A percentile compares a stretch with the other conserved stretches of the same genome.
phyloP scores from a whole-genome alignment of 495 filamentous ascomycete genomes.

The Podospora comata region DNA sequence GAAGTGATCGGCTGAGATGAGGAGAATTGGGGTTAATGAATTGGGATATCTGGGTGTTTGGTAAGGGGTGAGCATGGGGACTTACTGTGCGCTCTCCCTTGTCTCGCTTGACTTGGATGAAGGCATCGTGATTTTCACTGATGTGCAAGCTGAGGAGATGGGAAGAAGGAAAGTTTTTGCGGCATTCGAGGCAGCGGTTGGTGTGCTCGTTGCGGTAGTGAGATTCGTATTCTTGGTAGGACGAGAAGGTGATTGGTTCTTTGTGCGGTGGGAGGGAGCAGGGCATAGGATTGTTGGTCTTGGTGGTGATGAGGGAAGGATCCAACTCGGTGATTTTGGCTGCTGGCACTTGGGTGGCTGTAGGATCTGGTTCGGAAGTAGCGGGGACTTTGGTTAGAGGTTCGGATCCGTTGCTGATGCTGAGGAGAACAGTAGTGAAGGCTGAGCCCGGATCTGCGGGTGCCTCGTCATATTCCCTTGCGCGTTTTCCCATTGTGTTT shows the following conservation, averaged over 20 bases:
- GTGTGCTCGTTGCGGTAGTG: conserved; percentile 80
- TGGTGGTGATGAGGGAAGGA: conserved; percentile 23
- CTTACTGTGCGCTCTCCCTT: conserved; percentile 83
- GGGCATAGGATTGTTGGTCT: conserved; percentile 52
- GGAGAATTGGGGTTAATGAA: not conserved
- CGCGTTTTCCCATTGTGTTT: not conserved
- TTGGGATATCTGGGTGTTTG: not conserved
- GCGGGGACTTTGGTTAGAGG: not conserved
- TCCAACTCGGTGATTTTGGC: conserved; percentile 47
- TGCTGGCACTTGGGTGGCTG: conserved; percentile 27
- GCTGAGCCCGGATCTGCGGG: conserved; percentile 20
- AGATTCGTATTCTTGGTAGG: conserved; percentile 79
- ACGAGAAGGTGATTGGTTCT: conserved; percentile 62
- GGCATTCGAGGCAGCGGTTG: conserved; percentile 80
- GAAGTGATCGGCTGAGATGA: not conserved
- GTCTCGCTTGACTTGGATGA: conserved; percentile 66
- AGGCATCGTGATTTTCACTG: conserved; percentile 84
- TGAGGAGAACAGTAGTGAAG: not conserved
- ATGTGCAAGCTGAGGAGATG: conserved; percentile 80
- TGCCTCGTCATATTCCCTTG: conserved; percentile 34
- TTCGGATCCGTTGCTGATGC: not conserved
- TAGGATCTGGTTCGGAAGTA: not conserved
- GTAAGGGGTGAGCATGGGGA: conserved; percentile 10
- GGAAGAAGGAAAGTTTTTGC: conserved; percentile 70
- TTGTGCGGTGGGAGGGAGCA: conserved; percentile 79